Evolutionary conservation across 352 stramenopile species (phyloP).

Genomic region (Pythium aristosporum): DNA sequence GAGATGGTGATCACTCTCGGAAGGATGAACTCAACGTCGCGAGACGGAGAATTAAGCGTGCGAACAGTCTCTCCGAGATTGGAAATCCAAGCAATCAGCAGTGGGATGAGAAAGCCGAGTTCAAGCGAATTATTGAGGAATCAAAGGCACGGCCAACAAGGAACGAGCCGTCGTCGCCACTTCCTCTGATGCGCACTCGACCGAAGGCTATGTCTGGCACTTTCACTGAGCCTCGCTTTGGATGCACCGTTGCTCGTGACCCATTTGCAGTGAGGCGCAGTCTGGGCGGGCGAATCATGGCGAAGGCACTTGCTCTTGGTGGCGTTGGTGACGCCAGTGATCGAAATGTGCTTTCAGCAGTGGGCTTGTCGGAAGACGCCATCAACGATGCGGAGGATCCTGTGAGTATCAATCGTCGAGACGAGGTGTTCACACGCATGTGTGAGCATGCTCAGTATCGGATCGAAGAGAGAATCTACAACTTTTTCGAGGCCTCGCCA

Average conservation of each 20-base stretch:
- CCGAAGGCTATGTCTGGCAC: constrained; percentile 60
- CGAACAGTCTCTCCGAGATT: constrained; percentile 64
- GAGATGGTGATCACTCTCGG: constrained; percentile 34
- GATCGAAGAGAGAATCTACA: constrained; percentile 75
- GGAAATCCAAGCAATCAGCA: constrained; percentile 69
- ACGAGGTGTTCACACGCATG: constrained; percentile 57
- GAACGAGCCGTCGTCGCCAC: constrained; percentile 37
- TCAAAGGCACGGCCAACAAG: constrained; percentile 56
- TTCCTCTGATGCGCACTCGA: constrained; percentile 30
- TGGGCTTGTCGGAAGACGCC: constrained; percentile 67
- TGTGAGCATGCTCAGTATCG: constrained; percentile 53
- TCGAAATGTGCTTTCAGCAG: constrained; percentile 48
- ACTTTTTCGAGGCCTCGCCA: constrained; percentile 54
- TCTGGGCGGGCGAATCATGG: constrained; percentile 14
- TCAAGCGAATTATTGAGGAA: constrained; percentile 68
- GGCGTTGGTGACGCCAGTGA: constrained; percentile 36
- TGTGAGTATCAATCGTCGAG: constrained; percentile 37
- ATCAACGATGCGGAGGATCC: constrained; percentile 52
- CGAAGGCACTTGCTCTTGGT: constrained; percentile 16
- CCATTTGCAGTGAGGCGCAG: constrained; percentile 38
- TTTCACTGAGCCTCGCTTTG: constrained; percentile 64
- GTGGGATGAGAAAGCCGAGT: constrained; percentile 65
- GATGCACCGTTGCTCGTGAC: constrained; percentile 38
- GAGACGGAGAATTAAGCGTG: constrained; percentile 51
- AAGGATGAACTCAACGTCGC: constrained; percentile 31